A percentile compares a stretch with the other conserved stretches of the same genome.
Conservation (phyloP, 1,284 basidiomycete species). For the Microbotryum scabiosae region DNA sequence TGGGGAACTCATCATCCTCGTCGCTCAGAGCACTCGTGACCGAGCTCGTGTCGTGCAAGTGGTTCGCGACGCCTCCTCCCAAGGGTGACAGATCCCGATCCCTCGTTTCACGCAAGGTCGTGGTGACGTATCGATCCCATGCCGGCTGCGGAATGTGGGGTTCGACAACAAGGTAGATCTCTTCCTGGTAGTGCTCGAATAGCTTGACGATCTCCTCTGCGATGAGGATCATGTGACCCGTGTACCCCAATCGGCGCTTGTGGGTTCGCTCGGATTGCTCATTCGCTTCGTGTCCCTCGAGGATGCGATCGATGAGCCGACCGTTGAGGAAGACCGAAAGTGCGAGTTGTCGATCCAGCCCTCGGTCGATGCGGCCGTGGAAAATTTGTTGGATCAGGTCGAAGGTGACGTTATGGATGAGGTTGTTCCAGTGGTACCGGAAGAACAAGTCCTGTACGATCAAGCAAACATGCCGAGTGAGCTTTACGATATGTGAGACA, state of each 20-base stretch:
- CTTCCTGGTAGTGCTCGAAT: constrained; percentile 73
- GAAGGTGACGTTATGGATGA: constrained; percentile 93
- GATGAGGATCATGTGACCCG: constrained; percentile 94
- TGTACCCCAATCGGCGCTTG: constrained; percentile 79
- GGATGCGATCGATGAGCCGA: constrained; percentile 65
- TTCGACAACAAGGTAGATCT: constrained; percentile 58
- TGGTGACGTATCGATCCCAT: constrained; percentile 80
- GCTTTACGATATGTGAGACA: no score
- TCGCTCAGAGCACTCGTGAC: constrained; percentile 34
- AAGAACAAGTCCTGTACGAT: constrained; percentile 74
- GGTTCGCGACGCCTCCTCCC: constrained; percentile 52
- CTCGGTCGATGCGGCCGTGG: constrained; percentile 68
- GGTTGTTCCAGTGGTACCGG: constrained; percentile 95
- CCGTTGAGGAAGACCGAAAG: constrained; percentile 73
- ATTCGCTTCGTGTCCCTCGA: constrained; percentile 72
- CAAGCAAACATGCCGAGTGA: background rate
- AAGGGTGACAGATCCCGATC: constrained; percentile 66
- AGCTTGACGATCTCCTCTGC: constrained; percentile 80
- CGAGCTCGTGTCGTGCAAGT: constrained; percentile 42
- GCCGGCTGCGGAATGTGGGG: constrained; percentile 63
- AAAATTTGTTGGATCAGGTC: constrained; percentile 93
- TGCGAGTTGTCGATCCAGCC: constrained; percentile 69
- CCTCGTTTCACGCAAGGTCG: constrained; percentile 76
- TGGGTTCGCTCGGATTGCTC: constrained; percentile 64
- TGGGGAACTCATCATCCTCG: constrained; percentile 36